Evolutionary conservation across 805 yeast species (phyloP), one percentile per base, ranked within the genome.

Genomic region (Metschnikowia noctiluminum): DNA sequence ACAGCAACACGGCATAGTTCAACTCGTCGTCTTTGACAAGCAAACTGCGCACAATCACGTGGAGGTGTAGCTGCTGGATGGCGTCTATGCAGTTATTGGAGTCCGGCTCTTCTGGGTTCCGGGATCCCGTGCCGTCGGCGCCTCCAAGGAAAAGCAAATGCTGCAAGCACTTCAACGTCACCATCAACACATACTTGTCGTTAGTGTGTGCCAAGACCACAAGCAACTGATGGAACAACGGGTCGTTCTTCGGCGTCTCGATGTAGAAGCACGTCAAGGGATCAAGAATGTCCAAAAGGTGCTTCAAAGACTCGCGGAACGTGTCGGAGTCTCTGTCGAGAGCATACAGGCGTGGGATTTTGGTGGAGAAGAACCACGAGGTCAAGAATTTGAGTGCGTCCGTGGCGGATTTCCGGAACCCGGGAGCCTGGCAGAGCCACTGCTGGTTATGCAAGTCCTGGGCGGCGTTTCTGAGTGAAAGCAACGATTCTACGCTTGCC

Each of bases 361-460:
- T 6, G 12, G 46, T 34, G 15, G 50, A 50, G 35, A 46, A 47
- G 55, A 68, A 62, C 74, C 74, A 71, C 40, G 56, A 56, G 35
- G 58, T 55, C 48, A 72, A 62, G 44, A 69, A 64, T 50, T 65
- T 70, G 50, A 87, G 70, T 11, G 78, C 71, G 30, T 65, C 71
- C 37, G 77, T 63, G 7, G 82, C 59, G 43, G 68, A 74, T 40
- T 67, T 69, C 50, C 79, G 77, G 39, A 87, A 74, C 15, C 65
- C 61, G 16, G 69, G 65, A 48, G 77, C 70, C 57, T 78, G 73
- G 1, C 92, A 86, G 52, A 94, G 69, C 60, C 84, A 74, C 62
- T 87, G 89, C 38, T 96, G 94, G 59, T 89, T 87, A 40, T 79
- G 85, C 11, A 87, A 78, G 63, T 90, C 96, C 62, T 92, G 96